Evolutionary conservation across 768 basidiomycete species (phyloP).

Genomic region (Neoboletus subvelutipes): DNA sequence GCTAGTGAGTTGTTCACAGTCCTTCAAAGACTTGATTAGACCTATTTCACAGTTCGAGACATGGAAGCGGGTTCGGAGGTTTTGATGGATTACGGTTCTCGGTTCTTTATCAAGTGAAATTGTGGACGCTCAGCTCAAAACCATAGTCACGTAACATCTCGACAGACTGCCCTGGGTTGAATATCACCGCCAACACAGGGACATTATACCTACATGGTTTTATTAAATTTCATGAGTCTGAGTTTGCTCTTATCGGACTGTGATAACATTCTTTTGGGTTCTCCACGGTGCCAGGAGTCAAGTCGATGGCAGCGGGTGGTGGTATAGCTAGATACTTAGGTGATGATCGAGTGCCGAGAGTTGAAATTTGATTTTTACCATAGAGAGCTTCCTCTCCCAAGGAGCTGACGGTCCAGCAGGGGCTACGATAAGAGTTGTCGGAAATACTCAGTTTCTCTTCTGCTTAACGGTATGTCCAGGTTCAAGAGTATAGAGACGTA

Average conservation of each 20-base stretch:
- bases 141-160: not conserved
- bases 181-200: not conserved
- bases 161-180: not conserved
- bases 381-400: too few species aligned
- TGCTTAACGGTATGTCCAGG: not conserved
- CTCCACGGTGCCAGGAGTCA: not conserved
- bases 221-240: conserved; percentile 3
- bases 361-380: not conserved
- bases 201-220: not conserved
- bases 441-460: too few species aligned
- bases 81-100: conserved; percentile 56
- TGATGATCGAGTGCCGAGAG: not conserved
- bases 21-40: not conserved
- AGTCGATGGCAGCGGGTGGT: not conserved
- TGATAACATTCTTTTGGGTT: not conserved
- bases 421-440: too few species aligned
- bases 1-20: conserved; percentile 11
- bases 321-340: not conserved
- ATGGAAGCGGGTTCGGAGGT: conserved; percentile 49
- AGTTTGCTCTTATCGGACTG: not conserved
- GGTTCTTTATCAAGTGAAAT: conserved; percentile 39
- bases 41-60: conserved; percentile 32
- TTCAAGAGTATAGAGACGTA: too few species aligned
- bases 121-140: not conserved
- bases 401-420: too few species aligned